Percentiles rank a stretch among this genome's conserved stretches.
Conservation (phyloP, 2,329 filamentous ascomycete species). For the Pseudogymnoascus sp. region DNA sequence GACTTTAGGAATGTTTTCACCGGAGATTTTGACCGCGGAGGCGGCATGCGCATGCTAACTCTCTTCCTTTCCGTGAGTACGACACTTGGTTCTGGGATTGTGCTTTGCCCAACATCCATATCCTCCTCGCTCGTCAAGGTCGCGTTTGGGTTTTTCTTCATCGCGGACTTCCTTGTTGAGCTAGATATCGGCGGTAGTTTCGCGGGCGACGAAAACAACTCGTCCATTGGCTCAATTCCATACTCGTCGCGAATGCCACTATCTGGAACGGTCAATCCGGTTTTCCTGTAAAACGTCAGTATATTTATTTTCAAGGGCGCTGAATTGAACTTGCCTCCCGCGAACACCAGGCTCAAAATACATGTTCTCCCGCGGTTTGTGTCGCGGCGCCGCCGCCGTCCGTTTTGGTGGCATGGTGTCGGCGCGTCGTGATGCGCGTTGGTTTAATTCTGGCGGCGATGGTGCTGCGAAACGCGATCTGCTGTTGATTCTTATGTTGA, state of each 20-base stretch:
- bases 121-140: constrained; percentile 47
- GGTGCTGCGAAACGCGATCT: neutral
- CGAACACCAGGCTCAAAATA: constrained; percentile 43
- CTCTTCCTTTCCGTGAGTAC: constrained; percentile 34
- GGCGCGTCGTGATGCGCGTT: constrained; percentile 2
- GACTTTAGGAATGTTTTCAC: constrained; percentile 29
- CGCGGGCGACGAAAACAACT: constrained; percentile 81
- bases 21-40: constrained; percentile 28
- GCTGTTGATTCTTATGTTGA: neutral
- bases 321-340: constrained; percentile 37
- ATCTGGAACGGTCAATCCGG: constrained; percentile 74
- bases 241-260: constrained; percentile 77
- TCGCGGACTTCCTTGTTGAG: neutral
- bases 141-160: constrained; percentile 27
- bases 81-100: constrained; percentile 40
- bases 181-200: constrained; percentile 40
- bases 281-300: constrained; percentile 58
- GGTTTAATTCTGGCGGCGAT: neutral
- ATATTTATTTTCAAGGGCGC: constrained; percentile 3
- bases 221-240: constrained; percentile 81
- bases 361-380: constrained; percentile 34
- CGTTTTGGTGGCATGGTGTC: constrained; percentile 2
- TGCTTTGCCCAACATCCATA: constrained; percentile 58
- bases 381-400: constrained; percentile 17
- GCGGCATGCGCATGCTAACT: constrained; percentile 24